phyloP scores from a whole-genome alignment of 345 rosid genomes.

The Rhodamnia rubescens region DNA sequence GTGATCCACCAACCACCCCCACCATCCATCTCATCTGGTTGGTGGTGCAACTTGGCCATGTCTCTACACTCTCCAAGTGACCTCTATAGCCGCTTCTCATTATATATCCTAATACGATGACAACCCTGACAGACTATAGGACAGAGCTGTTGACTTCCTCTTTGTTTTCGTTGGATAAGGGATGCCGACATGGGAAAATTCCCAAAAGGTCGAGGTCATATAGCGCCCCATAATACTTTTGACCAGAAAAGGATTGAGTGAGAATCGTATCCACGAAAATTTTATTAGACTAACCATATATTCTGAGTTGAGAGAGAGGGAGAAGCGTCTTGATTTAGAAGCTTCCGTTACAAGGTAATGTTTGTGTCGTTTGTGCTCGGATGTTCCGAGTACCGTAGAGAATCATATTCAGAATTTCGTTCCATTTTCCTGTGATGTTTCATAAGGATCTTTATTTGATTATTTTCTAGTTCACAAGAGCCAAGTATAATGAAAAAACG shows the following conservation, averaged over 20 bases:
- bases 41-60: background rate
- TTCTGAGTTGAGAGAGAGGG: background rate
- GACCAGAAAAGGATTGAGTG: background rate
- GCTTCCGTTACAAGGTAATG: background rate
- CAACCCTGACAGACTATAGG: background rate
- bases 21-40: background rate
- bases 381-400: background rate
- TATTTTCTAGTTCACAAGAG: background rate
- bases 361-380: background rate
- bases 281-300: too few species aligned
- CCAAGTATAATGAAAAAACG: background rate
- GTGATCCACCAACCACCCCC: background rate
- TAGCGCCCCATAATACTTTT: background rate
- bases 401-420: background rate
- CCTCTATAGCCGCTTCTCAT: background rate
- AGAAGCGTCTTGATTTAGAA: background rate
- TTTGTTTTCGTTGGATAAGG: background rate
- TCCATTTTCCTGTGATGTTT: background rate
- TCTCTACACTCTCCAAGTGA: background rate
- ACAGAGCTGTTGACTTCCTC: background rate
- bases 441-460: background rate
- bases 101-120: background rate
- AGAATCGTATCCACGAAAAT: too few species aligned
- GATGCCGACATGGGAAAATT: background rate
- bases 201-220: background rate